Conservation (phyloP, 495 filamentous ascomycete species). For the Trichoderma parareesei region DNA sequence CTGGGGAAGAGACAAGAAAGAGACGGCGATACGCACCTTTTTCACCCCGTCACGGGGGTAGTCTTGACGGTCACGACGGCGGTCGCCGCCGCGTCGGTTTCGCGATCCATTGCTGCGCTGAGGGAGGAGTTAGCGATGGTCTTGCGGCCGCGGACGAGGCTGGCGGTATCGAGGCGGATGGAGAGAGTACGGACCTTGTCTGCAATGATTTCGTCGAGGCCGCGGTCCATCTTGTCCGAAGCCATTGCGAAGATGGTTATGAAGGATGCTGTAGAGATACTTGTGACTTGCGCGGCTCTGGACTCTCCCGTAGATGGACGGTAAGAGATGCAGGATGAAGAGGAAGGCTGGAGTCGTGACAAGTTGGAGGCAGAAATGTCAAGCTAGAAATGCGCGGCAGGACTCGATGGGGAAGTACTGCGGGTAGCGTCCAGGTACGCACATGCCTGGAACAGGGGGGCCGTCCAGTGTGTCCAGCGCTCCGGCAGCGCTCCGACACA, state of each 20-base stretch:
- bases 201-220: conserved; percentile 25
- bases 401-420: not conserved
- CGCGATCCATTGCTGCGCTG: conserved; percentile 13
- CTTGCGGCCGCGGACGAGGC: conserved; percentile 15
- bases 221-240: conserved; percentile 14
- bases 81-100: conserved; percentile 4
- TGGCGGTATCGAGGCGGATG: not conserved
- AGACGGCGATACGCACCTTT: conserved; percentile 50
- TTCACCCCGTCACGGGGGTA: conserved; percentile 68
- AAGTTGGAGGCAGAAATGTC: not conserved
- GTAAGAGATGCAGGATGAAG: not conserved
- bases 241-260: not conserved
- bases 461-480: too few relatives aligned
- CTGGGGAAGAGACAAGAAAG: not conserved
- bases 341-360: not conserved
- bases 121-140: conserved; percentile 16
- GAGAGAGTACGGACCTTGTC: conserved; percentile 20
- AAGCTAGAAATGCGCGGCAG: not conserved
- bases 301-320: not conserved
- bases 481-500: too few relatives aligned
- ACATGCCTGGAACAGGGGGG: too few relatives aligned
- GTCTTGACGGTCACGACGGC: conserved; percentile 39
- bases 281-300: not conserved
- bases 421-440: not conserved
- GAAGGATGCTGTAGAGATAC: not conserved